Conservation (phyloP, 768 basidiomycete species). For the Boletus subparvulus region DNA sequence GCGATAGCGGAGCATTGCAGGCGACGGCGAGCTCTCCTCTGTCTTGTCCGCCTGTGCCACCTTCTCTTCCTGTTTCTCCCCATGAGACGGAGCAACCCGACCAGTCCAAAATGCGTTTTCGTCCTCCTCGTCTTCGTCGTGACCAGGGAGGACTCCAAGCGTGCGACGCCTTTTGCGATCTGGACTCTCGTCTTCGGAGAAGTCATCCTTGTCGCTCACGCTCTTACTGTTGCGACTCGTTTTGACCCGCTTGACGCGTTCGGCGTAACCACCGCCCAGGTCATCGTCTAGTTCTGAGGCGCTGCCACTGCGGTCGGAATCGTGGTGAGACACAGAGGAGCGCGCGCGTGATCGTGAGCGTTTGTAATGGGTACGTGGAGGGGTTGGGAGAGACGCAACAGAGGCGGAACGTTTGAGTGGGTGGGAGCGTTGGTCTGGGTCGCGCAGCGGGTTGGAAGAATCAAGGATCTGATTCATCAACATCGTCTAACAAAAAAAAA, state of each 20-base stretch:
- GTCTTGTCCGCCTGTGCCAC: slow-evolving; percentile 7
- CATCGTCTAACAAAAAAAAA: slow-evolving; percentile 14
- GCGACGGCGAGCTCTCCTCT: slow-evolving; percentile 32
- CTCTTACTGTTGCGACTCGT: slow-evolving; percentile 13
- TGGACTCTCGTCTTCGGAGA: slow-evolving; percentile 16
- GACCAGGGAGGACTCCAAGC: slow-evolving; percentile 33
- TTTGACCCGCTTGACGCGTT: slow-evolving; percentile 17
- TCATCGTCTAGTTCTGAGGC: slow-evolving; percentile 36
- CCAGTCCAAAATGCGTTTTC: slow-evolving; percentile 36
- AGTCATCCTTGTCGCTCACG: slow-evolving; percentile 19
- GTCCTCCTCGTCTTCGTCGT: slow-evolving; percentile 56
- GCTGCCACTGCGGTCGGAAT: slow-evolving; percentile 37
- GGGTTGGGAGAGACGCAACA: slow-evolving; percentile 62
- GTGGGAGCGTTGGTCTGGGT: slow-evolving; percentile 22
- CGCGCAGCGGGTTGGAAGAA: slow-evolving; percentile 27
- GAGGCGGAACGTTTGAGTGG: slow-evolving; percentile 65
- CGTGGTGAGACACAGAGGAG: slow-evolving; percentile 48
- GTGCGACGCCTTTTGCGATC: slow-evolving; percentile 42
- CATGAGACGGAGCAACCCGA: slow-evolving; percentile 15
- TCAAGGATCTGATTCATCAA: slow-evolving; percentile 37
- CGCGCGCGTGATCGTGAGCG: slow-evolving; percentile 42
- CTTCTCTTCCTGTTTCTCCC: slow-evolving; percentile 6
- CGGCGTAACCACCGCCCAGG: slow-evolving; percentile 9
- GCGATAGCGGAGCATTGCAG: slow-evolving; percentile 35
- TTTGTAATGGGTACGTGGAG: slow-evolving; percentile 58